These are phyloP conservation scores for Hura crepitans DNA, from an alignment of 441 rosid species.

Conservation along the genomic window DNA sequence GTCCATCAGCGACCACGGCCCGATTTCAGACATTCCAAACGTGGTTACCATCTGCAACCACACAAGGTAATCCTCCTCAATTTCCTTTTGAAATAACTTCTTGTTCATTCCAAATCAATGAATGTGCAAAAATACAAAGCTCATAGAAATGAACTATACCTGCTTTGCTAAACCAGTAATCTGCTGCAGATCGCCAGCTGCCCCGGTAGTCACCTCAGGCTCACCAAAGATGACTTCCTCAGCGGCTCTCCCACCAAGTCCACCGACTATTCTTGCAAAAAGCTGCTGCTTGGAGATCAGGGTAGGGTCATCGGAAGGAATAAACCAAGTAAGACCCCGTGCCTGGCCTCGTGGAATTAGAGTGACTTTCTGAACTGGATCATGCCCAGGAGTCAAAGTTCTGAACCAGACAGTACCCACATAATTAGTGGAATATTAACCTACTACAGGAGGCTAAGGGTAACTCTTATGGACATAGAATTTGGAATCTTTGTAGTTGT, in stretches of 20 bases:
- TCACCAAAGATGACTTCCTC: slow-evolving; percentile 93
- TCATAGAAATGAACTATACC: slow-evolving; percentile 33
- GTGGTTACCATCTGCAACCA: slow-evolving; percentile 78
- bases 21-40: slow-evolving; percentile 94
- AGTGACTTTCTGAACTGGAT: slow-evolving; percentile 87
- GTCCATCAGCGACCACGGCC: slow-evolving; percentile 97
- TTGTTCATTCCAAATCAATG: neutral
- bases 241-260: slow-evolving; percentile 93
- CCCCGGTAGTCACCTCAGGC: slow-evolving; percentile 93
- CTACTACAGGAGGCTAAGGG: neutral
- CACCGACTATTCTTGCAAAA: slow-evolving; percentile 92
- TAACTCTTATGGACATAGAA: neutral
- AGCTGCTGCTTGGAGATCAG: slow-evolving; percentile 91
- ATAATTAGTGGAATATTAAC: neutral
- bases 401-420: slow-evolving; percentile 45
- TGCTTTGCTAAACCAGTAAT: slow-evolving; percentile 87
- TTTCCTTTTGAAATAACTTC: neutral
- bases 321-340: slow-evolving; percentile 93
- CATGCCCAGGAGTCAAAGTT: slow-evolving; percentile 94
- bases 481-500: neutral
- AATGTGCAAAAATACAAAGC: neutral
- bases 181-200: slow-evolving; percentile 95
- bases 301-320: slow-evolving; percentile 93
- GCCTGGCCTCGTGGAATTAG: slow-evolving; percentile 92
- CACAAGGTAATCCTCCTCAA: neutral